These are phyloP conservation scores for Oxytropis ochrocephala DNA, from an alignment of 306 rosid genomes.

Conservation along the genomic window DNA sequence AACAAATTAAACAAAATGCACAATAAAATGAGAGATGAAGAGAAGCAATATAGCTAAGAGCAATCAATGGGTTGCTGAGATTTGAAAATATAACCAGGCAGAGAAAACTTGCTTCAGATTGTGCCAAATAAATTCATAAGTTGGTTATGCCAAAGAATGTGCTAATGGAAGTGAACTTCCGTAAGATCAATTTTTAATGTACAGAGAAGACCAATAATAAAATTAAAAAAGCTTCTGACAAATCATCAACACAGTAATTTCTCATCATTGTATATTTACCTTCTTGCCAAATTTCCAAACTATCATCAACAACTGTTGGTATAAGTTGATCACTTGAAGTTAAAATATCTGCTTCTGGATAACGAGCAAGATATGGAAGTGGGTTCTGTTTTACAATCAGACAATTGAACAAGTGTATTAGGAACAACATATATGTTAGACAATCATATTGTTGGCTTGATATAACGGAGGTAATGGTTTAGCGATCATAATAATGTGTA, in stretches of 20 bases:
- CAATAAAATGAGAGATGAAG: background rate
- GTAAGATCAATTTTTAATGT: background rate
- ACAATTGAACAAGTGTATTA: constrained; percentile 19
- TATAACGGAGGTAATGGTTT: background rate
- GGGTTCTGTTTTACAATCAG: constrained; percentile 70
- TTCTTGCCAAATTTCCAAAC: constrained; percentile 71
- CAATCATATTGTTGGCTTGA: constrained; percentile 1
- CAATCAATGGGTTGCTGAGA: background rate
- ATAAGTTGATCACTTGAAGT: constrained; percentile 87
- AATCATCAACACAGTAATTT: too few relatives aligned
- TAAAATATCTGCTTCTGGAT: constrained; percentile 84
- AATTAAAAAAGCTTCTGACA: background rate
- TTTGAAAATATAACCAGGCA: background rate
- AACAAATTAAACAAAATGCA: background rate
- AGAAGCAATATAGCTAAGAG: background rate
- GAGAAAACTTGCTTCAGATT: background rate
- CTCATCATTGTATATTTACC: constrained; percentile 38
- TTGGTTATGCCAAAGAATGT: background rate
- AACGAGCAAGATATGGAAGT: constrained; percentile 89
- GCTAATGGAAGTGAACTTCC: background rate
- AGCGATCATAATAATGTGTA: constrained; percentile 1
- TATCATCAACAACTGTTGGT: constrained; percentile 88
- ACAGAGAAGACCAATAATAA: background rate
- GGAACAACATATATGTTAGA: constrained; percentile 8
- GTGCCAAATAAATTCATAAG: background rate